These are phyloP conservation scores for Penstemon davidsonii DNA, from an alignment of 257 asterid species.

Conservation along the genomic window DNA sequence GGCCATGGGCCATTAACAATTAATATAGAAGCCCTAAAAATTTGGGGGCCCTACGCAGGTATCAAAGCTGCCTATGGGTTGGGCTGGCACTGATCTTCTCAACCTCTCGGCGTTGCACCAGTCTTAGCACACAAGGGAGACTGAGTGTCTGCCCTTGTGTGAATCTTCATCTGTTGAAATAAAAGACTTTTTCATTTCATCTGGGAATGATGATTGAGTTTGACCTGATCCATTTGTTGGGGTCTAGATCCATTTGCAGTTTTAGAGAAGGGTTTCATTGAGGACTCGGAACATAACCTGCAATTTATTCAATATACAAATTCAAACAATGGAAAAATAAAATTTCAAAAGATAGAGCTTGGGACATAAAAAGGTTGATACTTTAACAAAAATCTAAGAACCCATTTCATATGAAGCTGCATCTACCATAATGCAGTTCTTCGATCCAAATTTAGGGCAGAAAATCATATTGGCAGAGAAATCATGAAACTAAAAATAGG, in stretches of 20 bases:
- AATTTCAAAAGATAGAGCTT: neutral
- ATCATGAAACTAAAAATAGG: neutral
- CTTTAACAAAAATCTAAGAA: neutral
- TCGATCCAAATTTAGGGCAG: neutral
- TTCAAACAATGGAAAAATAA: neutral
- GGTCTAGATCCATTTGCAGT: conserved; percentile 40
- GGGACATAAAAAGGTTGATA: neutral
- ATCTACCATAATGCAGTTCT: neutral
- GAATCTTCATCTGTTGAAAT: conserved; percentile 35
- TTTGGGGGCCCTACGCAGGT: too few species aligned
- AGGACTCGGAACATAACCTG: neutral
- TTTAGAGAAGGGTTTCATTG: neutral
- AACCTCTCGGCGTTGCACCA: conserved; percentile 64
- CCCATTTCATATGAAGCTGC: neutral
- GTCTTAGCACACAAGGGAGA: conserved; percentile 58
- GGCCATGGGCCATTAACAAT: too few species aligned
- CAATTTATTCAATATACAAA: neutral
- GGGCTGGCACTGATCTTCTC: too few species aligned
- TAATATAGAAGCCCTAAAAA: too few species aligned
- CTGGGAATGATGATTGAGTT: conserved; percentile 45
- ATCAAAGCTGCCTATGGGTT: too few species aligned
- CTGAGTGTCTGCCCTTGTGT: conserved; percentile 55
- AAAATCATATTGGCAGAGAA: neutral
- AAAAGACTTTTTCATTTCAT: conserved; percentile 62
- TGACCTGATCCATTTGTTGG: conserved; percentile 38